Base-by-base conservation (phyloP, 2,329 filamentous ascomycete species). In the Alternaria gaisen region DNA sequence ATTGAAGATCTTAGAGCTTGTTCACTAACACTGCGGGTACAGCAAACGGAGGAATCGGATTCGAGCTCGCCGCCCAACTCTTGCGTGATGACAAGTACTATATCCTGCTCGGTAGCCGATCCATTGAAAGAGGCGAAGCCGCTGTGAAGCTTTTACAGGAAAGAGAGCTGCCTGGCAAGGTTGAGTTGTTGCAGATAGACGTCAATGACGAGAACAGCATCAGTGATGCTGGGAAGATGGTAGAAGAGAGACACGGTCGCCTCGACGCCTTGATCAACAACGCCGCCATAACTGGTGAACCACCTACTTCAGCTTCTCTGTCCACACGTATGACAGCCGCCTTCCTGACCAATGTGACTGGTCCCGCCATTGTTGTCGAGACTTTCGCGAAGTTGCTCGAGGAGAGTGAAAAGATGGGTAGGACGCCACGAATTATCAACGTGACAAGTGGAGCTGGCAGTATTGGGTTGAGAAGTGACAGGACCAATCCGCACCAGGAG, bases 41-140 rank as follows among this genome's bases (percentile, higher is more conserved):
- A 59, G 81, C 78, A 34, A 85, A 82, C 63, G 74, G 76, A 46
- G 83, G 83, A 55, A 82, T 85, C 34, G 83, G 83, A 32, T 79
- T 80, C 58, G 82, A 81, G 57, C 75, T 82, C 7, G 78, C 78
- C 12, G 68, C 76, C 54, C 72, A 77, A 28, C 75, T 80, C 4
- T 75, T 82, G 7, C 64, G 75, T 4, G 61, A 77, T 16, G 64
- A 60, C n/a, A 63, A 65, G 12, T 80, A 80, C 63, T 56, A 66
- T 53, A 46, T 72, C n/a, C 34, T 38, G 14, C 34, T n/a, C 3
- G 34, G 34, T n/a, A 38, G 12, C 34, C 34, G 34, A 6, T 36
- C 32, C 6, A 6, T 36, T 12, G 14, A 36, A 36, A 36, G 16
- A 16, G 32, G 32, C 34, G 14, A 14, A 16, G 14, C 34, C 16